Evolutionary conservation across 768 basidiomycete species (phyloP).

Genomic region (Leucocoprinus sp.): DNA sequence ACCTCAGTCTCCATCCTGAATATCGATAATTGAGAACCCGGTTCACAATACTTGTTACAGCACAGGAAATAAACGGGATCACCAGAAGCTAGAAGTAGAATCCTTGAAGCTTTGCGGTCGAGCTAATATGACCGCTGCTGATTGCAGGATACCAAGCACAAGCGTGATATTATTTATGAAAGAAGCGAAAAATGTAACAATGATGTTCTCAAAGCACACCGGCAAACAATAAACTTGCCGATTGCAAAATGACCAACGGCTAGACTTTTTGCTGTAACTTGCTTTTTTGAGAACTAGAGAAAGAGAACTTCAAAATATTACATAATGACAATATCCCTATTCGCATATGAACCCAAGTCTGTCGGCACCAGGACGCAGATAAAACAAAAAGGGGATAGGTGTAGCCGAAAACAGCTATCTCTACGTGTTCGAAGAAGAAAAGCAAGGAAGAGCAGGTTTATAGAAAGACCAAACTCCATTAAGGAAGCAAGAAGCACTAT

Average conservation of each 20-base stretch:
- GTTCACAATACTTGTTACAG: background rate
- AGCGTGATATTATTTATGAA: too few relatives aligned
- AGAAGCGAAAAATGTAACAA: too few relatives aligned
- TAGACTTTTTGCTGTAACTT: too few relatives aligned
- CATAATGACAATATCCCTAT: conserved; percentile 11
- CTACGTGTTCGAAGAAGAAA: background rate
- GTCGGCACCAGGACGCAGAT: background rate
- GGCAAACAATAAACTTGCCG: too few relatives aligned
- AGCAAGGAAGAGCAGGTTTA: too few relatives aligned
- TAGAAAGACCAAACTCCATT: conserved; percentile 9
- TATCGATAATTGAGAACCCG: conserved; percentile 1
- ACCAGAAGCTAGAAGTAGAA: too few relatives aligned
- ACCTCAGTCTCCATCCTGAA: conserved; percentile 39
- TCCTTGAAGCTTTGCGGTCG: background rate
- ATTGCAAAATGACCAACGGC: too few relatives aligned
- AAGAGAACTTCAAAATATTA: conserved; percentile 5
- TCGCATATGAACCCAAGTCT: conserved; percentile 8
- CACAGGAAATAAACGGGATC: background rate
- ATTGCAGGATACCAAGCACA: background rate
- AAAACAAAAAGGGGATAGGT: conserved; percentile 1
- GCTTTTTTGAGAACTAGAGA: too few relatives aligned
- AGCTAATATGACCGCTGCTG: background rate
- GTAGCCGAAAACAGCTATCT: conserved; percentile 1
- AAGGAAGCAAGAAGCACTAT: background rate
- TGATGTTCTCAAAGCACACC: too few relatives aligned